These are phyloP conservation scores for Mortierella claussenii DNA, from an alignment of 192 early-diverging fungal genomes.

Conservation along the genomic window DNA sequence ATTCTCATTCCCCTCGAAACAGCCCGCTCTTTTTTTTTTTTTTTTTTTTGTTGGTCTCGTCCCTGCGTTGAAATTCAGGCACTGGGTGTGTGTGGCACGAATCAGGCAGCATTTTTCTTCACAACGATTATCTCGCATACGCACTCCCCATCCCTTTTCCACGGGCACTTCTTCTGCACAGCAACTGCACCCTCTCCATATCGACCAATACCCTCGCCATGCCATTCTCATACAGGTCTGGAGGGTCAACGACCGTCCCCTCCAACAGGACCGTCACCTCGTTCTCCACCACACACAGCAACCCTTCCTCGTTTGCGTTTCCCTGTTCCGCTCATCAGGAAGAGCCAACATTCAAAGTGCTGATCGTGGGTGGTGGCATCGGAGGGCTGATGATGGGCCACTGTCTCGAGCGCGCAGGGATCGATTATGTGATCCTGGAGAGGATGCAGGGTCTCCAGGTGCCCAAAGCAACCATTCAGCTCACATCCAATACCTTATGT, in stretches of 20 bases:
- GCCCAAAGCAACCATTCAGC: constrained; percentile 24
- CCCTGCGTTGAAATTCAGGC: not conserved
- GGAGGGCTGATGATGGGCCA: constrained; percentile 33
- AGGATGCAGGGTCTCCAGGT: not conserved
- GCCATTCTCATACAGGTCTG: constrained; percentile 4
- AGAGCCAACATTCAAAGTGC: constrained; percentile 14
- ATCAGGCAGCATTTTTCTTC: no score
- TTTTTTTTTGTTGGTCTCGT: not conserved
- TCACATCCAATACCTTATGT: constrained; percentile 24
- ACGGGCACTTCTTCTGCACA: no score
- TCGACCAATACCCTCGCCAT: no score
- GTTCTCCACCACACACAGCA: not conserved
- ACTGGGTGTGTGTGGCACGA: not conserved
- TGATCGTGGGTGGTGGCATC: constrained; percentile 40
- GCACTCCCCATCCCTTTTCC: no score
- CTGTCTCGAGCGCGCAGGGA: constrained; percentile 41
- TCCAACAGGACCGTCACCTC: not conserved
- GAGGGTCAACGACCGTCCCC: not conserved
- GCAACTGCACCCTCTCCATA: no score
- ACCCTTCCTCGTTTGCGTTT: not conserved
- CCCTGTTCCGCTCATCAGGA: not conserved
- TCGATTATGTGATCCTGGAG: constrained; percentile 39
- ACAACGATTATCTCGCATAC: no score
- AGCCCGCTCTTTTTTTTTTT: not conserved
- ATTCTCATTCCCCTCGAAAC: not conserved